Percentiles rank a stretch among this genome's conserved stretches.
Conservation (phyloP, 1,284 basidiomycete species). For the Cryptococcus sp. region DNA sequence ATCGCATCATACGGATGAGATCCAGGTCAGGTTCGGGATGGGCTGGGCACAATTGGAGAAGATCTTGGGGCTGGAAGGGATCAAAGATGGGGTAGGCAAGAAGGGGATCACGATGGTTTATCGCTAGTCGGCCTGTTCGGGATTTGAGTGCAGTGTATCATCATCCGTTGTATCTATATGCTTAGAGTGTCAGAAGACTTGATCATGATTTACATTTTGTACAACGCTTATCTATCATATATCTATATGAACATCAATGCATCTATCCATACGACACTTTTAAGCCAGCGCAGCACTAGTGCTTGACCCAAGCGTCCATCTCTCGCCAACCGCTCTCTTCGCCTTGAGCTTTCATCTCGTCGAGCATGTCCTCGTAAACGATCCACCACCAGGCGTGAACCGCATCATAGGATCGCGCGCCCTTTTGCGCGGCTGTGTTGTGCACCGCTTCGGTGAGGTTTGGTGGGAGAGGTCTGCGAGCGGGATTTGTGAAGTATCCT, state of each 20-base stretch:
- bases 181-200: neutral
- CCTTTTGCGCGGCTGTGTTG: slow-evolving; percentile 29
- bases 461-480: slow-evolving; percentile 25
- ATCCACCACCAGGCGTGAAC: slow-evolving; percentile 55
- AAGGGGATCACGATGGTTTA: slow-evolving; percentile 45
- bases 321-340: slow-evolving; percentile 36
- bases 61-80: slow-evolving; percentile 61
- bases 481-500: slow-evolving; percentile 1
- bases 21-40: slow-evolving; percentile 77
- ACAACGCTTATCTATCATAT: too few relatives aligned
- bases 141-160: neutral
- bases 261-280: too few relatives aligned
- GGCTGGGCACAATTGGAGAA: slow-evolving; percentile 80
- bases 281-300: slow-evolving; percentile 2
- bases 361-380: slow-evolving; percentile 48
- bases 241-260: too few relatives aligned
- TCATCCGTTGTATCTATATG: neutral
- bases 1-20: slow-evolving; percentile 86
- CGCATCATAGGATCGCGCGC: slow-evolving; percentile 39
- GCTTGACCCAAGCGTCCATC: slow-evolving; percentile 39
- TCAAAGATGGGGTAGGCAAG: slow-evolving; percentile 34
- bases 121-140: slow-evolving; percentile 15
- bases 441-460: slow-evolving; percentile 34
- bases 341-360: slow-evolving; percentile 36
- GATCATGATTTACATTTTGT: neutral